Evolutionary conservation across 2,329 filamentous ascomycete genomes (phyloP), one percentile per base, ranked within the genome.

Genomic region (Pezicula radicicola): DNA sequence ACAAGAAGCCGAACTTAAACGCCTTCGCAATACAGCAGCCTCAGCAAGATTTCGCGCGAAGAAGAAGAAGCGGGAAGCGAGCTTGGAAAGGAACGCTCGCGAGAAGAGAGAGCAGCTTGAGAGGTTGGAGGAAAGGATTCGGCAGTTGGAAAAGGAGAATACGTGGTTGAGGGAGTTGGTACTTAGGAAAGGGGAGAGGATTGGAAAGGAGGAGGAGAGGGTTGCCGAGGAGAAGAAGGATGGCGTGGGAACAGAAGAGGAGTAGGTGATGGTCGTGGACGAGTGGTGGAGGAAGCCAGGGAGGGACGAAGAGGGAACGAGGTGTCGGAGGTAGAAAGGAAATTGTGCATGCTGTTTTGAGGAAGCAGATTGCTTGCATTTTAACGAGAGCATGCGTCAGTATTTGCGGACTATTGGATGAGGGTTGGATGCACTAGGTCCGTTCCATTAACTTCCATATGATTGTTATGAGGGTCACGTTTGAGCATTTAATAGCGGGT

Each of bases 1-100:
- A 19, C 47, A 49, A 42, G 47, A 49, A 30, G 47, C 47, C 12
- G 47, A 61, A 48, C 39, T 59, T 10, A 94, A 94, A 74, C 85
- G 91, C 42, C 83, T 89, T 51, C 84, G 91, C 56, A 96, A 96
- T 72, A 95, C 91, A 5, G 91, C 91, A 27, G 91, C 91, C 50
- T 91, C 86, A 59, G 91, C 91, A 13, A 86, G 91, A 46, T 96
- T 96, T 79, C 87, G 91, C 53, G 84, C 93, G 67, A 96, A 96
- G 83, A 96, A 96, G 84, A 96, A 96, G 80, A 88, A 92, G 72
- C 85, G 91, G 46, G 91, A 96, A 75, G 87, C 91, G 68, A 86
- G 87, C 13, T 81, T 95, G 46, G 89, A 93, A 70, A 83, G 83
- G 63, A 86, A 83, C 8, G 85, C 89, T 64, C 88, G 91, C 69